Base-by-base conservation (phyloP, 2,329 filamentous ascomycete genomes). In the Xylaria arbuscula region DNA sequence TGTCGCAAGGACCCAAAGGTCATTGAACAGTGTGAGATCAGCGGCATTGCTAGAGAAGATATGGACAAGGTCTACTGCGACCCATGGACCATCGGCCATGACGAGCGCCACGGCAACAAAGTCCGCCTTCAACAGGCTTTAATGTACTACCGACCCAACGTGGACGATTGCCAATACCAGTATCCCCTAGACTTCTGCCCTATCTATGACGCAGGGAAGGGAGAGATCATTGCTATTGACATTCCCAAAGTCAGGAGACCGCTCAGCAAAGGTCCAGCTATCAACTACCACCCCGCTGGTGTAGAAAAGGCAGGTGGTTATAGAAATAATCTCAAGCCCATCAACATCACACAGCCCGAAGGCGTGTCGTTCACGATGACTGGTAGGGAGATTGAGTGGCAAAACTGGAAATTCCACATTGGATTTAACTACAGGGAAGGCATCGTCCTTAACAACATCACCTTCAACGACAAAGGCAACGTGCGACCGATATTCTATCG, bases 41-140 rank as follows among this genome's bases (percentile, higher is more conserved):
- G 93, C 67, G 94, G 94, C 1, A 93, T 98, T 68, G 88, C 93
- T 13, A 86, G 86, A 65, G 86, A 92, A 73, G 92, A 97, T 69
- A 97, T 98, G 94, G 84, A 96, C 84, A 97, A 97, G 81, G 93
- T 98, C 56, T 97, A 97, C 83, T 97, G 94, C 80, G 94, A 98
- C 78, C 93, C 93, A 11, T 98, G 94, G 94, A 97, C 94, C 0
- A 97, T 98, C 80, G 94, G 94, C 57, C 97, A 93, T 78, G 94
- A 98, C 75, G 93, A 97, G 82, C 90, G 94, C 53, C 96, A 94
- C 75, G 94, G 94, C 70, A 95, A 83, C 78, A 84, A 84, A 51
- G 85, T 93, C 51, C 90, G 94, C 63, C 87, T 97, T 3, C 94
- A 98, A 81, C 94, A 98, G 81, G 94, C 93, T 1, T 84, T 98